phyloP scores from a whole-genome alignment of 75 land plant species.

The Pseudotsuga menziesii region DNA sequence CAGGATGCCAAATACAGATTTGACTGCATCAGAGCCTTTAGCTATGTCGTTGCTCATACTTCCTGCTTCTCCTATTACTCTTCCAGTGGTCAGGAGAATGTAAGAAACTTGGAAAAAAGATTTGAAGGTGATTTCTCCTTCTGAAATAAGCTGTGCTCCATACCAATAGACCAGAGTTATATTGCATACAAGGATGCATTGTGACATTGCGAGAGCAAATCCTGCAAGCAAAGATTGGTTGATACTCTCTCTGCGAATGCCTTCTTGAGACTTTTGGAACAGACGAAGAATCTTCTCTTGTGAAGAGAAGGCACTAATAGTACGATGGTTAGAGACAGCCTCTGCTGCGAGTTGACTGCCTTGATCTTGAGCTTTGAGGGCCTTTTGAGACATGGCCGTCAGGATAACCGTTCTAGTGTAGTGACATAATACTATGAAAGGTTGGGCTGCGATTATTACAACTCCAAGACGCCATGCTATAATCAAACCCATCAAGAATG shows the following conservation, averaged over 20 bases:
- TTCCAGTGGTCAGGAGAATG: slow-evolving; percentile 71
- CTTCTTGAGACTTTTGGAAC: slow-evolving; percentile 43
- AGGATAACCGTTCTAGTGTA: slow-evolving; percentile 49
- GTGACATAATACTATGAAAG: slow-evolving; percentile 59
- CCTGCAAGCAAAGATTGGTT: slow-evolving; percentile 65
- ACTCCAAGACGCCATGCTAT: slow-evolving; percentile 75
- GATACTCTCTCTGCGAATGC: slow-evolving; percentile 30
- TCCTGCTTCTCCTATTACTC: slow-evolving; percentile 77
- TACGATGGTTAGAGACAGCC: slow-evolving; percentile 70
- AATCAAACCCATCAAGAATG: slow-evolving; percentile 53
- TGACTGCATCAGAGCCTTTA: slow-evolving; percentile 55
- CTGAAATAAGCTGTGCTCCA: slow-evolving; percentile 52
- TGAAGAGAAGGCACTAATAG: slow-evolving; percentile 75
- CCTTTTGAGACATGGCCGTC: slow-evolving; percentile 42
- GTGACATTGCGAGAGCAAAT: slow-evolving; percentile 51
- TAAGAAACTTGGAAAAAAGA: slow-evolving; percentile 62
- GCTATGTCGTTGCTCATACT: slow-evolving; percentile 74
- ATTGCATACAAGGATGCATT: slow-evolving; percentile 33
- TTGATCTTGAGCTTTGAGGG: slow-evolving; percentile 48
- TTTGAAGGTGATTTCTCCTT: slow-evolving; percentile 33
- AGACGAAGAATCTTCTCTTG: slow-evolving; percentile 47
- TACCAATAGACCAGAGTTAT: slow-evolving; percentile 80
- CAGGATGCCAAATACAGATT: slow-evolving; percentile 59
- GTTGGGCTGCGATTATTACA: slow-evolving; percentile 80
- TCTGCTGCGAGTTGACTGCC: slow-evolving; percentile 72